Evolutionary conservation across 176 grass and related monocot genomes (phyloP), one percentile per base, ranked within the genome.

Genomic region (Microstegium vimineum): DNA sequence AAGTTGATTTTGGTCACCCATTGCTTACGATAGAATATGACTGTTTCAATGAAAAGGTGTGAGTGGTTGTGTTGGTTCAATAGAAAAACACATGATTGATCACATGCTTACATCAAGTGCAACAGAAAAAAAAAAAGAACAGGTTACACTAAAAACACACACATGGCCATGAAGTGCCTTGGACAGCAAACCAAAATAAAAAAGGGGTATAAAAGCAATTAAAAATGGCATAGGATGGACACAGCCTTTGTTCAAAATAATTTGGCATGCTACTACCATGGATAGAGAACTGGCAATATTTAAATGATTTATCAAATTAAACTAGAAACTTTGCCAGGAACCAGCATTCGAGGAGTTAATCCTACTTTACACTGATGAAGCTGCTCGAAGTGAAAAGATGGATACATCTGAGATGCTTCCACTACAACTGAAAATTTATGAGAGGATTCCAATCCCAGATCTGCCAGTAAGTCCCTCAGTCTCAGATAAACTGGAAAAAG

Each of bases 261-360:
- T 64, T 6, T 22, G 16, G 76, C 8, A 26, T 61, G 16, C 34
- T 68, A 34, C 65, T 62, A 78, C 34, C 8, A 79, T 49, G 69
- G 8, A 13, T 36, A 30, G 61, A 8, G 46, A 82, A 41, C 22
- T 47, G 30, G n/a, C 10, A 60, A 28, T 62, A 60, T 49, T 87
- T 30, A 47, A 20, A 49, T 75, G 27, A 49, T 74, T 80, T 75
- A 42, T 60, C n/a, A 60, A 26, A 60, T 60, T 60, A 60, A 60
- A 60, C 56, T 60, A 60, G 56, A 60, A 60, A 60, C 66, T 75
- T 49, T 82, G 15, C 54, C 88, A 98, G 95, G 95, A 98, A 85
- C 95, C 92, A 73, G 87, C 95, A 83, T 95, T 95, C 71, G 87
- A 98, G 84, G 95, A 98, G 85, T 69, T 98, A 76, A 93, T 98